Conservation (phyloP, 805 yeast genomes). For the Yamadazyma takamatsuzukensis region DNA sequence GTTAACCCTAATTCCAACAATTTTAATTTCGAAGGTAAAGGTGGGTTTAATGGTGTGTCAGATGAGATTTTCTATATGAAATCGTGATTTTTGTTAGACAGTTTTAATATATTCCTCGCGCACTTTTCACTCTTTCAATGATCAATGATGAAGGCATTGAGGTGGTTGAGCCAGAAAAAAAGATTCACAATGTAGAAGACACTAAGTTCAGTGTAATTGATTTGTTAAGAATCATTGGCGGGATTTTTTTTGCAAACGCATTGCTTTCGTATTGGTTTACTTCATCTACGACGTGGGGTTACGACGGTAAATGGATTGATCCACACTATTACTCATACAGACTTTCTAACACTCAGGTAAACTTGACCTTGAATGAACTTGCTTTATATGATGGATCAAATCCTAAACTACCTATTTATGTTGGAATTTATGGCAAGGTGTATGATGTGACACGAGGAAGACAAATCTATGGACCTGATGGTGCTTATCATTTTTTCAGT, state of each 20-base stretch:
- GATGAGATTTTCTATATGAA: conserved; percentile 28
- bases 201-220: conserved; percentile 33
- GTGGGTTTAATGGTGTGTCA: conserved; percentile 5
- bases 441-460: conserved; percentile 58
- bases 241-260: conserved; percentile 44
- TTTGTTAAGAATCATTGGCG: conserved; percentile 40
- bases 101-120: too few species aligned
- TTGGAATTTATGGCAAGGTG: conserved; percentile 58
- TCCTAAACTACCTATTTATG: conserved; percentile 46
- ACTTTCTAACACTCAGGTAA: conserved; percentile 13
- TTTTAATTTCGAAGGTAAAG: conserved; percentile 28
- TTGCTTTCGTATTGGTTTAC: conserved; percentile 58
- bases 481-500: conserved; percentile 49
- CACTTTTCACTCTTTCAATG: too few species aligned
- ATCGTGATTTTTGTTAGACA: conserved; percentile 2
- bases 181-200: conserved; percentile 1
- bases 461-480: conserved; percentile 52
- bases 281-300: conserved; percentile 58
- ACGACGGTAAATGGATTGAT: conserved; percentile 48
- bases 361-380: conserved; percentile 45
- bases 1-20: conserved; percentile 33
- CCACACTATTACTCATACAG: conserved; percentile 35
- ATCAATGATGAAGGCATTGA: too few species aligned
- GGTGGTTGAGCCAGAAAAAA: too few species aligned
- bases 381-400: conserved; percentile 50